Evolutionary conservation across 768 basidiomycete genomes (phyloP).

Genomic region (Suillus bovinus): DNA sequence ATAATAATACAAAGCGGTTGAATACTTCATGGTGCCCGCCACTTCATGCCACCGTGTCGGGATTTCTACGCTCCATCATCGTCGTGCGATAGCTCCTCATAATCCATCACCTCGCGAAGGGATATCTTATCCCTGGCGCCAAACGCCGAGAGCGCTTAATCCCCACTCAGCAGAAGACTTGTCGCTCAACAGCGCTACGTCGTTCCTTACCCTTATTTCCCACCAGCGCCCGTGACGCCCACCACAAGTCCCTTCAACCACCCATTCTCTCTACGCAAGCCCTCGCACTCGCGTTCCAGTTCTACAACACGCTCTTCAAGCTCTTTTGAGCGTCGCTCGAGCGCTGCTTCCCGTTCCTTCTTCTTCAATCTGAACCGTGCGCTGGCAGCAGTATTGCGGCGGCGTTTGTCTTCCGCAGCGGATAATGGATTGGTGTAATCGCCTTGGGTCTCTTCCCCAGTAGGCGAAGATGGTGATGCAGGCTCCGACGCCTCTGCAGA

Average conservation of each 20-base stretch:
- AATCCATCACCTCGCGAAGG: constrained; percentile 7
- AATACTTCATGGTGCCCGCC: neutral
- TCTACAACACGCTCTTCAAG: constrained; percentile 76
- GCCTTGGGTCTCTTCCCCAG: constrained; percentile 28
- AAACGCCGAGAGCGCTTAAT: neutral
- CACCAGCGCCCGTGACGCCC: constrained; percentile 63
- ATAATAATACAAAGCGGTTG: constrained; percentile 2
- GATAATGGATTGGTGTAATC: constrained; percentile 35
- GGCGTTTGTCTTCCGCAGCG: constrained; percentile 85
- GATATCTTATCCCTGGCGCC: neutral
- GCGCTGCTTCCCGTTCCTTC: constrained; percentile 90
- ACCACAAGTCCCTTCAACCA: constrained; percentile 92
- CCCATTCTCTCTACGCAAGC: constrained; percentile 83
- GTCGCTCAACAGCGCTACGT: neutral
- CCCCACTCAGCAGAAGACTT: neutral
- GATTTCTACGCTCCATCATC: neutral
- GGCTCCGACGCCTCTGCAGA: constrained; percentile 21
- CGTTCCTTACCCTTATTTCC: neutral
- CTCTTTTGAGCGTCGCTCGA: constrained; percentile 85
- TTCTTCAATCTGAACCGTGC: constrained; percentile 95
- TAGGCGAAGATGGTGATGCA: constrained; percentile 27
- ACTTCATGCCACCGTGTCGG: no score
- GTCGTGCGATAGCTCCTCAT: neutral
- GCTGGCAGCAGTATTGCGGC: constrained; percentile 89
- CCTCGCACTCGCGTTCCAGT: constrained; percentile 91